Base-by-base conservation (phyloP, 139 green algal species). In the Monoraphidium neglectum region DNA sequence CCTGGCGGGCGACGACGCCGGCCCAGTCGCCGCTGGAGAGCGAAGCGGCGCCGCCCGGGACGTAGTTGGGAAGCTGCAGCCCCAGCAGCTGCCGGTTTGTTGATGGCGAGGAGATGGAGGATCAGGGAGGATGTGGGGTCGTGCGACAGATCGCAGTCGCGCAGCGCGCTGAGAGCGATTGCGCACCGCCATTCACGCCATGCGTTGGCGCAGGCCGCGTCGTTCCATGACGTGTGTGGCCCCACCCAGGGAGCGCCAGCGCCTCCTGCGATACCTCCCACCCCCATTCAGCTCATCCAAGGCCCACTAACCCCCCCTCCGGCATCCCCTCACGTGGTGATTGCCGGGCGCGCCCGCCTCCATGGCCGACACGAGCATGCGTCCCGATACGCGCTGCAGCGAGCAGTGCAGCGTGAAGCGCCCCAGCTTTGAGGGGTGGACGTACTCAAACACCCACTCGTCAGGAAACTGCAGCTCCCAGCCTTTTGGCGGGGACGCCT, bases 41-140 rank as follows among this genome's bases (percentile, higher is more conserved):
- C 38, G 26, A 18, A 0, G 51, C 16, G 5, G 47, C 16, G 3
- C n/a, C 13, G 26, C 63, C 57, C 16, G 36, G n/a, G 3, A 53
- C 53, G 64, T 88, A 88, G 78, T 85, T 88, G 5, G 66, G 49
- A 10, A 87, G 47, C 66, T 82, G 70, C n/a, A 88, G 54, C 1
- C 83, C 83, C 61, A 88, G 74, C 38, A 87, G 51, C 63, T 84
- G 66, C 0, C 74, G 84, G 43, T 51, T 51, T 51, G 43, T 51
- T 51, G 43, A 15, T 15, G 18, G 16, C 16, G 49, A 15, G 49
- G 49, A 15, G 49, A 15, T 18, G 49, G 16, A n/a, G n/a, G n/a
- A n/a, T n/a, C n/a, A n/a, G n/a, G 26, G 56, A 10, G 26, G 26
- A 18, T 10, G 56, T 30, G 56, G 8, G n/a, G 56, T 32, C 12